Percentiles rank a stretch among this genome's conserved stretches.
These are phyloP conservation scores for Apiospora kogelbergensis DNA, from an alignment of 2,329 filamentous ascomycete species.

Conservation along the genomic window DNA sequence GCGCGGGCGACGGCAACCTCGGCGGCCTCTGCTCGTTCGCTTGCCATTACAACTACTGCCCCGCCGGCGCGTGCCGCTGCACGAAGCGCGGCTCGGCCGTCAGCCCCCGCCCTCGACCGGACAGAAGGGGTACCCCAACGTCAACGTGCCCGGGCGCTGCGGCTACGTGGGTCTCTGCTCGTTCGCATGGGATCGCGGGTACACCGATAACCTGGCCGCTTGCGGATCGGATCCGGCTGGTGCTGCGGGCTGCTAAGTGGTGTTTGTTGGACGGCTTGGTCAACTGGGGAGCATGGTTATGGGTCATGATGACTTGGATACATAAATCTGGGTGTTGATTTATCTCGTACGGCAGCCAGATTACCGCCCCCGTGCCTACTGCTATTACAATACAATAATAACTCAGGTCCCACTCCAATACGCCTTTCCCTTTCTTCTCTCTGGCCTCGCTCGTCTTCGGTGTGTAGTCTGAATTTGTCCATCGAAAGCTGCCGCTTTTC, in stretches of 20 bases:
- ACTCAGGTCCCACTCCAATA: background rate
- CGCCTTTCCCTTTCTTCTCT: no score
- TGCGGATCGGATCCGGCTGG: conserved; percentile 17
- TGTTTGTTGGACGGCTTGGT: background rate
- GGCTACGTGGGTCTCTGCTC: conserved; percentile 21
- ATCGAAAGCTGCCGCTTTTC: background rate
- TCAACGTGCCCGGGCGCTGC: conserved; percentile 14
- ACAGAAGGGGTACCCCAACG: conserved; percentile 20
- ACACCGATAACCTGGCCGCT: conserved; percentile 14
- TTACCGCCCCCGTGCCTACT: background rate
- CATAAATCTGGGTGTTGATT: background rate
- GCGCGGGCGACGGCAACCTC: conserved; percentile 15
- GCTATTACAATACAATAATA: background rate
- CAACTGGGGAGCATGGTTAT: no score
- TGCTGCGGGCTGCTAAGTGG: conserved; percentile 8
- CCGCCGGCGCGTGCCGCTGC: conserved; percentile 26
- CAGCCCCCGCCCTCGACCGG: conserved; percentile 12
- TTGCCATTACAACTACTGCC: conserved; percentile 30
- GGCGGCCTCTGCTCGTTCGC: conserved; percentile 26
- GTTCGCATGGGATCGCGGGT: conserved; percentile 18
- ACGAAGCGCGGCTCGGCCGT: conserved; percentile 16
- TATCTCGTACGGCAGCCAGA: background rate
- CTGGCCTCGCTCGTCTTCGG: no score
- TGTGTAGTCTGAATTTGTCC: background rate
- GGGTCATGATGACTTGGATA: background rate